Evolutionary conservation across 2,329 filamentous ascomycete species (phyloP), one percentile per base, ranked within the genome.

Genomic region (Alternaria sp.): DNA sequence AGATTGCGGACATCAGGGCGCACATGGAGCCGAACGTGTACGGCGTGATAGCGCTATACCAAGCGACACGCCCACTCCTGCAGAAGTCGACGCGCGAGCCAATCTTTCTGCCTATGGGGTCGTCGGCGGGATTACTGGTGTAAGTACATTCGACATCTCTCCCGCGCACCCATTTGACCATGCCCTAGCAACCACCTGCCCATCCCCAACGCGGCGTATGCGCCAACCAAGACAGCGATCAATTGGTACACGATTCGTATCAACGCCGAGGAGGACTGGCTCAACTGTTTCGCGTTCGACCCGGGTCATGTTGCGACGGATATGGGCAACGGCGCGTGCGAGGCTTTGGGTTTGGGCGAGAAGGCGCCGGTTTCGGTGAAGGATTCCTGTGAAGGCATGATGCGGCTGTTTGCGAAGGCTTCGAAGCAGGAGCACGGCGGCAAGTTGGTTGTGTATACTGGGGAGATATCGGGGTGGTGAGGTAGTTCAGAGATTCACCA

Each of bases 71-170:
- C 15, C 21, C 12, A 12, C 44, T 69, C 12, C 36, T 69, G 32
- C 52, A 62, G 45, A 63, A 67, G 36, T 57, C 57, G 11, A 21
- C 50, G 36, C 43, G 50, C 52, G 54, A 57, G 44, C 54, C 54
- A 13, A 66, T 60, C 11, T 65, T 67, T n/a, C 15, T 50, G 61
- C 57, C 56, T 5, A 66, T 68, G 52, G 65, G 62, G 4, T 65
- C 62, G 12, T 44, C 50, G n/a, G 65, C 65, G 7, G 65, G 65
- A 4, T 19, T 30, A 4, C 15, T 67, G 11, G 40, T 44, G 58
- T 64, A 36, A 28, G 53, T 58, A 1, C 32, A 23, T 13, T 12
- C 58, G 43, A 25, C 54, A 19, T 32, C 17, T 19, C 15, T 46
- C 44, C 28, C 19, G 12, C 49, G 50, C 25, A 13, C 46, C 43